Conservation (phyloP, 495 filamentous ascomycete genomes). For the Aspergillus steynii region DNA sequence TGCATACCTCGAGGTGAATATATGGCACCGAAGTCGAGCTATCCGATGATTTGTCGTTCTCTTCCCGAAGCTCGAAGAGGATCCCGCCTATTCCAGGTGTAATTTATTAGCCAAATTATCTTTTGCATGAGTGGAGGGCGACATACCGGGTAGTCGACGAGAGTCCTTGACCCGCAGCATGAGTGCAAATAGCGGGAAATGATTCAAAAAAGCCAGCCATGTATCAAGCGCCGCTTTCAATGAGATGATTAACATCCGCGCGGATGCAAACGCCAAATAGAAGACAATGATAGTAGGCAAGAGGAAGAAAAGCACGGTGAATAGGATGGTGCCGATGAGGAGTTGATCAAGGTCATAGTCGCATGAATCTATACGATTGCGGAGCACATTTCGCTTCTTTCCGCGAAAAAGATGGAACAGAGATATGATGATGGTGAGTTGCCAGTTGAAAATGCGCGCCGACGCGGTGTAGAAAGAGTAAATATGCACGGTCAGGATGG, state of each 20-base stretch:
- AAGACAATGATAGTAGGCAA: constrained; percentile 94
- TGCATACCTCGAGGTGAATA: constrained; percentile 72
- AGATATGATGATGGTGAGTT: constrained; percentile 91
- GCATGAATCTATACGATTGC: constrained; percentile 97
- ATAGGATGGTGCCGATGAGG: constrained; percentile 92
- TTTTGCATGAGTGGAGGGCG: constrained; percentile 4
- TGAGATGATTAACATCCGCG: constrained; percentile 91
- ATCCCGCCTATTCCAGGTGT: constrained; percentile 64
- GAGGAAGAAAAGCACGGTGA: constrained; percentile 93
- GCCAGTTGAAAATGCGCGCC: constrained; percentile 97
- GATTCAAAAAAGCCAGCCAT: constrained; percentile 88
- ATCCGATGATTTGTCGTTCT: constrained; percentile 27
- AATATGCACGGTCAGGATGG: constrained; percentile 90
- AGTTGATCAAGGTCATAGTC: constrained; percentile 99
- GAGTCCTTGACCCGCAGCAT: constrained; percentile 97
- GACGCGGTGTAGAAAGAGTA: constrained; percentile 97
- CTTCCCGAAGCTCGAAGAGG: constrained; percentile 81
- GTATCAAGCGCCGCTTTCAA: constrained; percentile 90
- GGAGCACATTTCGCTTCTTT: constrained; percentile 95
- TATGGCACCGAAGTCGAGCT: constrained; percentile 58
- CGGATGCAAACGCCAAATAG: constrained; percentile 92
- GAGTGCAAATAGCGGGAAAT: constrained; percentile 95
- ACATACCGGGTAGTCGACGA: constrained; percentile 76
- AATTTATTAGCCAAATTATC: neutral
- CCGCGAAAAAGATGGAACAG: constrained; percentile 97